Base-by-base conservation (phyloP, 768 basidiomycete genomes). In the Amylocystis lapponica region DNA sequence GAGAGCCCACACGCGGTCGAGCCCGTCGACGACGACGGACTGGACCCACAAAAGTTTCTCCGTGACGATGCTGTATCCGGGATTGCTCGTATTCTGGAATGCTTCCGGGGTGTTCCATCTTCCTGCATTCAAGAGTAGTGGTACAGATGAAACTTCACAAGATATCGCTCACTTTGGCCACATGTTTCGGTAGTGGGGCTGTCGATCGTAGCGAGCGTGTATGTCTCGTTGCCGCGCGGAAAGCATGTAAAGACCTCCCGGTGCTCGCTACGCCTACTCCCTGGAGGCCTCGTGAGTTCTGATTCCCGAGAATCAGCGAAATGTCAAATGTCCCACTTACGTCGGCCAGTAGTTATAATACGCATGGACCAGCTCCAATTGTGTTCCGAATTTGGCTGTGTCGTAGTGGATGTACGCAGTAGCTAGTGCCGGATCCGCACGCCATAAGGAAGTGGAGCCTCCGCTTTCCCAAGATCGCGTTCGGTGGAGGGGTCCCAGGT, bases 11-110 rank as follows among this genome's bases (percentile, higher is more conserved):
- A 57, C 44, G 2, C 56, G 56, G 17, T 57, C 53, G 25, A 39
- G 22, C 4, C 48, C 53, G 36, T 57, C 56, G 31, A 57, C 53
- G 21, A 57, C 53, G 17, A 57, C 56, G 14, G 50, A 51, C 45
- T 57, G 56, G 13, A 54, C 45, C 37, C 46, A 40, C 27, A 57
- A 48, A 23, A 57, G 29, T 31, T 57, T 50, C 10, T 54, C 45
- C 2, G 53, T 50, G 1, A 41, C 50, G 25, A 52, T 39, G 32
- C 53, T 47, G 43, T 42, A 49, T 1, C 45, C 46, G 4, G 56
- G 50, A 29, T 49, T 57, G 11, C 33, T 47, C 33, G 34, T 31
- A 39, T 57, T 54, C 5, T 39, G 36, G 23, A 57, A 50, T 2
- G 50, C 48, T 1, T 51, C 51, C n/a, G 56, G 56, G 13, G 46